Conservation (phyloP, 163 green algal species). For the Coccomyxa subellipsoidea region DNA sequence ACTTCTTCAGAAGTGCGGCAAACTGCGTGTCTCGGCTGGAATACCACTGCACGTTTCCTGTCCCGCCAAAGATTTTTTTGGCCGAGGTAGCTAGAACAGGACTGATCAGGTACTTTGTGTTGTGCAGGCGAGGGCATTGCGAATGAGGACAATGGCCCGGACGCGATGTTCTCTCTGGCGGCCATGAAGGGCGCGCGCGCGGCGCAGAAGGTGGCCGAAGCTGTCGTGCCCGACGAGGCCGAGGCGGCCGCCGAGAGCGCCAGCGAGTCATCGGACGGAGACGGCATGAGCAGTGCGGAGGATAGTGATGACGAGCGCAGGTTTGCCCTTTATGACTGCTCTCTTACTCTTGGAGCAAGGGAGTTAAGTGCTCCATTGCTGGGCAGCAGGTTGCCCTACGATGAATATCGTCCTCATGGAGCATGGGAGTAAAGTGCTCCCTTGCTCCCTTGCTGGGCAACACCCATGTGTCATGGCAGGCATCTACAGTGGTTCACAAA, state of each 20-base stretch:
- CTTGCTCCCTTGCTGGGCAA: no score
- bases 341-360: no score
- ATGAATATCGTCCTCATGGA: no score
- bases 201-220: not conserved
- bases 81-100: no score
- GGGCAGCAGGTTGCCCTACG: no score
- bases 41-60: no score
- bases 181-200: constrained; percentile 10
- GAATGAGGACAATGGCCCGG: constrained; percentile 28
- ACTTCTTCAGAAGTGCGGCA: no score
- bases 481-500: no score
- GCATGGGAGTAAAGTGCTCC: no score
- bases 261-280: not conserved
- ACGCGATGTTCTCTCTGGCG: constrained; percentile 59
- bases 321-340: not conserved
- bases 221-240: not conserved
- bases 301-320: constrained; percentile 15
- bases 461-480: no score
- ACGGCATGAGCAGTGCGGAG: not conserved
- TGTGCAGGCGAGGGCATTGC: constrained; percentile 42
- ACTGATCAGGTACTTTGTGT: not conserved
- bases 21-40: no score
- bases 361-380: no score
- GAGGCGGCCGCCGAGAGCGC: not conserved
- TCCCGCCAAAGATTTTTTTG: not conserved